Base-by-base conservation (phyloP, 23 red algal species). In the Pyropia haitanensis region DNA sequence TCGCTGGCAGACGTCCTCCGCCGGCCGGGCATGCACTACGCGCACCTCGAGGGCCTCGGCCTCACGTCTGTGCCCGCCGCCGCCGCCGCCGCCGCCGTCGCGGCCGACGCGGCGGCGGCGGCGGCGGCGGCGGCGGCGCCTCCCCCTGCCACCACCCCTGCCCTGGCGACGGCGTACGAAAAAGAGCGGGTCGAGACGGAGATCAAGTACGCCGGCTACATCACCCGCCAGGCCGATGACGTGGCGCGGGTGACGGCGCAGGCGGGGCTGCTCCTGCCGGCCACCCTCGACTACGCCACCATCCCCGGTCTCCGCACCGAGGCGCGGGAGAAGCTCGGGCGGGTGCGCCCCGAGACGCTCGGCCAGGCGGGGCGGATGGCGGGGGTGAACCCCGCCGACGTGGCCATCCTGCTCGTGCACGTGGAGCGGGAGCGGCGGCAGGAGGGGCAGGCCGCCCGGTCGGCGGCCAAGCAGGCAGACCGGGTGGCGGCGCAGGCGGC, bases 141-240 rank as follows among this genome's bases (percentile, higher is more conserved):
- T 9, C 39, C 39, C 5, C 31, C 31, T 6, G 39, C 39, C 0
- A 46, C 2, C 2, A 46, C 4, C 39, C 39, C 39, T 18, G 28
- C 56, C 16, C 80, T 95, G 30, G 27, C 51, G 12, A 98, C 69
- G 22, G 58, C 65, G 18, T 98, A 68, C 73, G 94, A 98, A 76
- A 51, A 67, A 50, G 94, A 98, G 51, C 70, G 67, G 30, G 78
- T 98, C 17, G 85, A 98, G 63, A 90, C 68, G 18, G 70, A 78
- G 56, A 73, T 98, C 67, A 98, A 98, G 65, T 98, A 98, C 72
- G 78, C 71, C 15, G 94, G 94, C 29, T 98, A 98, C 63, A 78
- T 98, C 25, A 63, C 63, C 13, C 83, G 86, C 20, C 94, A 98
- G 65, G 58, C 51, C 50, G 86, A 88, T n/a, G 86, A 86, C 31